phyloP scores from a whole-genome alignment of 306 rosid species.

The Cicer cuneatum region DNA sequence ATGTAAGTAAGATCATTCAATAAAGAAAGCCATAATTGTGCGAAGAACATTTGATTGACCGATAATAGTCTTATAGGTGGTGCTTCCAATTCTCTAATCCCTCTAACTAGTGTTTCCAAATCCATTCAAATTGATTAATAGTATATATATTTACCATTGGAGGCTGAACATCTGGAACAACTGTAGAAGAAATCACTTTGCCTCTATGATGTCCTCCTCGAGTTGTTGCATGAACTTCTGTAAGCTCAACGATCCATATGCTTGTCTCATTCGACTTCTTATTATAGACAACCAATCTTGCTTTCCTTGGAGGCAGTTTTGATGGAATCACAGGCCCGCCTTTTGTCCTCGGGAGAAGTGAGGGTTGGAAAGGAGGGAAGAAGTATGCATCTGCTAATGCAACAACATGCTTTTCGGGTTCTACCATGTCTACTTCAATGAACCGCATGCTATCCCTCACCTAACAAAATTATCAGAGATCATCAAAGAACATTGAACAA shows the following conservation, averaged over 20 bases:
- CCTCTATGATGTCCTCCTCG: conserved; percentile 92
- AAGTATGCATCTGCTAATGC: conserved; percentile 88
- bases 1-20: not conserved
- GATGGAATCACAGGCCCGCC: conserved; percentile 80
- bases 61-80: conserved; percentile 23
- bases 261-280: conserved; percentile 78
- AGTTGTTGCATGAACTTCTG: conserved; percentile 81
- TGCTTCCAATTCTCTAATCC: conserved; percentile 16
- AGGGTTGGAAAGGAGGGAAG: conserved; percentile 91
- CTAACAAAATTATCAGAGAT: conserved; percentile 47
- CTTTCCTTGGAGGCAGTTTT: conserved; percentile 80
- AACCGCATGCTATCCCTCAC: conserved; percentile 87
- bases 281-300: conserved; percentile 77
- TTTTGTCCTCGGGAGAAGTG: conserved; percentile 75
- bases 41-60: not conserved
- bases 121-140: not conserved
- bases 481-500: not conserved
- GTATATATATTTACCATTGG: conserved; percentile 63
- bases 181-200: conserved; percentile 64
- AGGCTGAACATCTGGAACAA: conserved; percentile 85
- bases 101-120: conserved; percentile 13
- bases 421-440: conserved; percentile 71
- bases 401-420: conserved; percentile 78
- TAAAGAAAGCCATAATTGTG: not conserved
- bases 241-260: conserved; percentile 74